Base-by-base conservation (phyloP, 148 eudicot genomes). In the Simmondsia chinensis region DNA sequence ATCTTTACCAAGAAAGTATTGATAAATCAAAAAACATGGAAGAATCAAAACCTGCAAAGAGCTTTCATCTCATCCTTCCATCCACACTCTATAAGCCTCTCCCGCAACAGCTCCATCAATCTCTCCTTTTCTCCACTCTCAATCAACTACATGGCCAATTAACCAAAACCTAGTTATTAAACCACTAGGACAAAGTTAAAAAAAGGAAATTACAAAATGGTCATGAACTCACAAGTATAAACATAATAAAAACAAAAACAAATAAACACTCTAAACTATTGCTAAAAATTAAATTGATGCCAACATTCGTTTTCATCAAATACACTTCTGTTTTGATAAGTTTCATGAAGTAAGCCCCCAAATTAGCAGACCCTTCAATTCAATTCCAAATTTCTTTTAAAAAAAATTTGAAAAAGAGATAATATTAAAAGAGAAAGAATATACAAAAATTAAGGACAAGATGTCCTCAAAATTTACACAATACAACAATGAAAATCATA, bases 41-140 rank as follows among this genome's bases (percentile, higher is more conserved):
- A 20, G 19, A 13, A 5, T 3, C 35, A 2, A n/a, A 39, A 70
- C 75, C 75, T 70, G 75, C 67, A 70, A 55, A 59, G 50, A 32
- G 59, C 32, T 50, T 60, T 64, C 71, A 70, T 65, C 21, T 70
- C 75, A 54, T 70, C 75, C 52, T 70, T 70, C 75, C 75, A 70
- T 24, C 87, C 82, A 66, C 71, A 79, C 33, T 79, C 87, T 4
- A 67, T 53, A 13, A 79, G 79, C 63, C 79, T 66, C 56, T 79
- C 87, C 61, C 82, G 72, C 66, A 79, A 54, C 9, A 79, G 71
- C 63, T 79, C 76, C 76, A 68, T 79, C 64, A 79, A 51, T 60
- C 74, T 60, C 54, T 79, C 87, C 59, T 79, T 79, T 48, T 79
- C 87, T 23, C 87, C 87, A 43, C 87, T 79, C 56, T 75, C 82